phyloP scores from a whole-genome alignment of 2,329 filamentous ascomycete genomes.

The Ophiostoma fasciatum region DNA sequence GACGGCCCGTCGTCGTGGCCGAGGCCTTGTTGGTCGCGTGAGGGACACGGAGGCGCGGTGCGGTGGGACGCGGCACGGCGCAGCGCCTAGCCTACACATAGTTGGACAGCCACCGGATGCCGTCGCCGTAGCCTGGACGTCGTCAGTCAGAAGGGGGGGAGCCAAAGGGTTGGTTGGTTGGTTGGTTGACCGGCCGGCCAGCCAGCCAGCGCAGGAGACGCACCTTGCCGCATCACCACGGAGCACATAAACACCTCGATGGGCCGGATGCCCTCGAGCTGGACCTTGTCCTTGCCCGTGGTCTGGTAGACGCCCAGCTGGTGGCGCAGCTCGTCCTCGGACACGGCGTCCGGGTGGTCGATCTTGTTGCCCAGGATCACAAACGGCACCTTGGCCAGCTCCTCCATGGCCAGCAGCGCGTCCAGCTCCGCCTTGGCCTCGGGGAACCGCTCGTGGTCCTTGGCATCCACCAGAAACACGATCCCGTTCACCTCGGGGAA shows the following conservation, averaged over 20 bases:
- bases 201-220: no score
- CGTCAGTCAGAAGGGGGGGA: constrained; percentile 6
- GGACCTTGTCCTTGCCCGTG: constrained; percentile 89
- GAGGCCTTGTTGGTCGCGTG: no score
- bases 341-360: constrained; percentile 89
- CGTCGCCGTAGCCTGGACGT: constrained; percentile 64
- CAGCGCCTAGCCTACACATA: no score
- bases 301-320: constrained; percentile 92
- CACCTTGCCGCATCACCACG: constrained; percentile 91
- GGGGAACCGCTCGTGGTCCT: constrained; percentile 85
- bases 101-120: constrained; percentile 82
- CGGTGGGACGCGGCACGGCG: no score
- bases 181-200: no score
- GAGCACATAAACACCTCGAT: constrained; percentile 99
- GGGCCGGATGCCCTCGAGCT: constrained; percentile 73
- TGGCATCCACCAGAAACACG: constrained; percentile 94
- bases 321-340: constrained; percentile 87
- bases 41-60: no score
- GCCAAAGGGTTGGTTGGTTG: no score
- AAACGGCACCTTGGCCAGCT: constrained; percentile 89
- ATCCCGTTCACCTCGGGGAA: constrained; percentile 94
- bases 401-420: constrained; percentile 90
- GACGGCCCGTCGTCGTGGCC: no score
- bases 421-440: constrained; percentile 97
- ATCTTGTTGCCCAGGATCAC: constrained; percentile 98